Percentiles rank a stretch among this genome's conserved stretches.
Conservation (phyloP, 2,329 filamentous ascomycete genomes). For the Neobulgaria alba region DNA sequence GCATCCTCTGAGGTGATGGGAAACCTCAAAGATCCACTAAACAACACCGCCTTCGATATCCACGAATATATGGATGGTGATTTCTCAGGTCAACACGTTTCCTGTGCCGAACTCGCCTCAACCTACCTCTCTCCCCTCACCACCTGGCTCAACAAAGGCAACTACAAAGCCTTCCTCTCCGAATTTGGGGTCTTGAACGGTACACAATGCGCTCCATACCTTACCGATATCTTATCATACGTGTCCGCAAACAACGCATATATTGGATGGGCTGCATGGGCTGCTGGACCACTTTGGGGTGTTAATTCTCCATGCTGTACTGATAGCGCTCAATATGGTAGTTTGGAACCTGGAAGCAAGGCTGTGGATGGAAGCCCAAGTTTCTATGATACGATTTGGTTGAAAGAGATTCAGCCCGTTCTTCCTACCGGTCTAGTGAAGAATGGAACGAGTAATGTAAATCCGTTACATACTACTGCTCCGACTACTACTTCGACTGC, state of each 20-base stretch:
- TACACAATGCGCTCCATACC: slow-evolving; percentile 34
- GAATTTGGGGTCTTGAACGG: slow-evolving; percentile 41
- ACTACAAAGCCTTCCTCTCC: slow-evolving; percentile 40
- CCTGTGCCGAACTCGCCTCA: slow-evolving; percentile 34
- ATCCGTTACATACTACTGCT: background rate
- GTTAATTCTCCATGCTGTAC: slow-evolving; percentile 34
- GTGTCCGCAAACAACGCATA: slow-evolving; percentile 39
- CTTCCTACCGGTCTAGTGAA: slow-evolving; percentile 29
- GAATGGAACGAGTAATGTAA: slow-evolving; percentile 10
- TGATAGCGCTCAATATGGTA: slow-evolving; percentile 34
- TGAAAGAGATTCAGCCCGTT: slow-evolving; percentile 35
- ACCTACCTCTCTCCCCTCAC: slow-evolving; percentile 35
- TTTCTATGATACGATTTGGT: slow-evolving; percentile 39
- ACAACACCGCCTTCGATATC: slow-evolving; percentile 42
- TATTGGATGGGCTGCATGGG: slow-evolving; percentile 44
- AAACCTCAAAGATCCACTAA: slow-evolving; percentile 36
- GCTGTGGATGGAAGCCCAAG: slow-evolving; percentile 35
- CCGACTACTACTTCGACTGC: background rate
- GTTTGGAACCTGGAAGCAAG: slow-evolving; percentile 38
- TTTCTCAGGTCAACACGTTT: slow-evolving; percentile 36
- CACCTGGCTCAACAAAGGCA: slow-evolving; percentile 36
- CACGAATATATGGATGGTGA: slow-evolving; percentile 44
- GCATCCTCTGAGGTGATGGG: slow-evolving; percentile 32
- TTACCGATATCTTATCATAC: slow-evolving; percentile 36
- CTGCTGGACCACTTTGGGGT: slow-evolving; percentile 42